Conservation (phyloP, 2,329 filamentous ascomycete species). For the Cladophialophora immunda region DNA sequence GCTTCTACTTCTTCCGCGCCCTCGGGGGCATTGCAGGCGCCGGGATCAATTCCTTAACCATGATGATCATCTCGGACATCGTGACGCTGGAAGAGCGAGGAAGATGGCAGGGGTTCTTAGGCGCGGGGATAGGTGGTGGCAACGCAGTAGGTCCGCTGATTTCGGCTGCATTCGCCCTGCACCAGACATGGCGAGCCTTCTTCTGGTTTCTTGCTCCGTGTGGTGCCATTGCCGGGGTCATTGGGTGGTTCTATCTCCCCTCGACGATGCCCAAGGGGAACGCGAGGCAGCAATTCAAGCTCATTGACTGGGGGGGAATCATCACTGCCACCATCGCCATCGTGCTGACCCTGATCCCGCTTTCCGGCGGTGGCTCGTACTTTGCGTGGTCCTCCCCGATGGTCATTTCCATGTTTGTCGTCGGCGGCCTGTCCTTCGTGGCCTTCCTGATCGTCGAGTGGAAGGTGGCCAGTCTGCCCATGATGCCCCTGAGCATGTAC, state of each 20-base stretch:
- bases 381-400: constrained; percentile 65
- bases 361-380: constrained; percentile 68
- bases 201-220: constrained; percentile 64
- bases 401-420: constrained; percentile 66
- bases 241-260: constrained; percentile 62
- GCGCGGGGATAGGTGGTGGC: constrained; percentile 55
- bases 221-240: constrained; percentile 55
- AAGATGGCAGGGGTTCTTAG: constrained; percentile 52
- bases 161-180: constrained; percentile 55
- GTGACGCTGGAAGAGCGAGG: constrained; percentile 67
- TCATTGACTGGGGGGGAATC: constrained; percentile 68
- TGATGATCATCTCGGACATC: constrained; percentile 70
- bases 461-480: constrained; percentile 64
- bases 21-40: constrained; percentile 68
- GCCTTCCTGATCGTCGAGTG: constrained; percentile 65
- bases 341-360: constrained; percentile 69
- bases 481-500: constrained; percentile 57
- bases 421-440: constrained; percentile 58
- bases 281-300: constrained; percentile 58
- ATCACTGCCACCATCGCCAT: constrained; percentile 64
- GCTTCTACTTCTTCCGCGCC: constrained; percentile 70
- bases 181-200: constrained; percentile 55
- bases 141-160: constrained; percentile 59
- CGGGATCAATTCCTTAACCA: constrained; percentile 66
- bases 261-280: constrained; percentile 59